These are phyloP conservation scores for Ensete ventricosum DNA, from an alignment of 176 grass and related monocot genomes.

Conservation along the genomic window DNA sequence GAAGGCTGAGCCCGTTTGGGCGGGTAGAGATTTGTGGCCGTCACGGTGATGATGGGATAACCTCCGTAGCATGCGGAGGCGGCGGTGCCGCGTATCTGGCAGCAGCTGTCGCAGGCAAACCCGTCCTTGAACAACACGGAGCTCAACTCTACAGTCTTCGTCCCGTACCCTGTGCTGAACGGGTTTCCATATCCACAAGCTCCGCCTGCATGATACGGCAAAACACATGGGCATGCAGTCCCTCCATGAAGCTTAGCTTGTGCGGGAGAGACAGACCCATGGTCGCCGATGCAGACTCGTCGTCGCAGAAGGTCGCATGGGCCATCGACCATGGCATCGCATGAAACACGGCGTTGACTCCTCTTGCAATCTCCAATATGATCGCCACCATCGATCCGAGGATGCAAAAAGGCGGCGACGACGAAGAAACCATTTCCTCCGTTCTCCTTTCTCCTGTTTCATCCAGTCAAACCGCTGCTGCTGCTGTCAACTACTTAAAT, in stretches of 20 bases:
- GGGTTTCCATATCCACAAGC: slow-evolving; percentile 30
- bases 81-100: slow-evolving; percentile 40
- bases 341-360: not conserved
- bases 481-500: no score
- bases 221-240: not conserved
- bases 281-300: slow-evolving; percentile 23
- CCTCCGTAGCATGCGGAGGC: slow-evolving; percentile 34
- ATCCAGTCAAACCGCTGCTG: no score
- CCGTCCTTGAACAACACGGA: slow-evolving; percentile 22
- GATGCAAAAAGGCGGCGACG: no score
- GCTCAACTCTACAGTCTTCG: slow-evolving; percentile 30
- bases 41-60: slow-evolving; percentile 28
- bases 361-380: not conserved
- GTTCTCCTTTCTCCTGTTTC: no score
- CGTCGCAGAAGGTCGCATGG: slow-evolving; percentile 65
- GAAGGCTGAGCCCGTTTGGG: slow-evolving; percentile 39
- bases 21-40: slow-evolving; percentile 76
- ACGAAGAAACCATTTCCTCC: no score
- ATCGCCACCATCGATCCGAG: not conserved
- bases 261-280: slow-evolving; percentile 29
- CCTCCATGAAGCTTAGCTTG: not conserved
- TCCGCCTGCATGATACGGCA: slow-evolving; percentile 19
- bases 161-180: slow-evolving; percentile 11
- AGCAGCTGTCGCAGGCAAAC: slow-evolving; percentile 35
- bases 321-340: slow-evolving; percentile 19